These are phyloP conservation scores for Penicillium malachiteum DNA, from an alignment of 495 filamentous ascomycete genomes.

Conservation along the genomic window DNA sequence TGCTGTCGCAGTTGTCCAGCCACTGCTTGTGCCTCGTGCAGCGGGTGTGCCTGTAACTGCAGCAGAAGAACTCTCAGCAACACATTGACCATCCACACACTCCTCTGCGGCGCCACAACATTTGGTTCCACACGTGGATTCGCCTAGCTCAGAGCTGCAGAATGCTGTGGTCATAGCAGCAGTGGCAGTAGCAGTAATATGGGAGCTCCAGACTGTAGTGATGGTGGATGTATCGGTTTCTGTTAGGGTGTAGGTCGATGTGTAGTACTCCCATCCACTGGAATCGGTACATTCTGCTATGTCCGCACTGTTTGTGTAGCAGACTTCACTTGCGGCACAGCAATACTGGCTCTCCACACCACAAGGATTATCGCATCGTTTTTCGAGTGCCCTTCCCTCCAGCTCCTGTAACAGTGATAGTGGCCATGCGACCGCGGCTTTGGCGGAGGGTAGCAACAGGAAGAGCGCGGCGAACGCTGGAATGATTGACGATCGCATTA, in stretches of 20 bases:
- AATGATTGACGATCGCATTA: conserved; percentile 32
- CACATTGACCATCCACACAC: conserved; percentile 50
- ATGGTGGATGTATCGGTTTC: conserved; percentile 65
- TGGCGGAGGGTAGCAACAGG: conserved; percentile 21
- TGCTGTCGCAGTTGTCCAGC: conserved; percentile 50
- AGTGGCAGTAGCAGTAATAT: conserved; percentile 21
- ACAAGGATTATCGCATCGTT: conserved; percentile 64
- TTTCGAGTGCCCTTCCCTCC: conserved; percentile 30
- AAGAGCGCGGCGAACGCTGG: conserved; percentile 29
- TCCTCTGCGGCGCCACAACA: conserved; percentile 75
- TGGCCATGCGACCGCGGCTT: conserved; percentile 40
- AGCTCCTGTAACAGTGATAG: conserved; percentile 5
- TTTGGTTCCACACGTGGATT: conserved; percentile 66
- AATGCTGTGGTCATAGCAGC: conserved; percentile 45
- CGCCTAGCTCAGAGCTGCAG: conserved; percentile 59
- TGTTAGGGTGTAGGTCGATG: conserved; percentile 61
- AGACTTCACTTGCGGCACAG: conserved; percentile 59
- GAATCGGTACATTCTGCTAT: conserved; percentile 55
- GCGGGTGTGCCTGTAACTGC: conserved; percentile 51
- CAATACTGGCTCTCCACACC: conserved; percentile 67
- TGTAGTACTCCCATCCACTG: conserved; percentile 54
- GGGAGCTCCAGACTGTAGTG: conserved; percentile 67
- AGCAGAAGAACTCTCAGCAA: conserved; percentile 40
- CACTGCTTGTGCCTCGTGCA: conserved; percentile 68
- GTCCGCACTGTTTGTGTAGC: conserved; percentile 58